Percentiles rank a stretch among this genome's conserved stretches.
These are phyloP conservation scores for Drechslerella coelobrocha DNA, from an alignment of 2,329 filamentous ascomycete genomes.

Conservation along the genomic window DNA sequence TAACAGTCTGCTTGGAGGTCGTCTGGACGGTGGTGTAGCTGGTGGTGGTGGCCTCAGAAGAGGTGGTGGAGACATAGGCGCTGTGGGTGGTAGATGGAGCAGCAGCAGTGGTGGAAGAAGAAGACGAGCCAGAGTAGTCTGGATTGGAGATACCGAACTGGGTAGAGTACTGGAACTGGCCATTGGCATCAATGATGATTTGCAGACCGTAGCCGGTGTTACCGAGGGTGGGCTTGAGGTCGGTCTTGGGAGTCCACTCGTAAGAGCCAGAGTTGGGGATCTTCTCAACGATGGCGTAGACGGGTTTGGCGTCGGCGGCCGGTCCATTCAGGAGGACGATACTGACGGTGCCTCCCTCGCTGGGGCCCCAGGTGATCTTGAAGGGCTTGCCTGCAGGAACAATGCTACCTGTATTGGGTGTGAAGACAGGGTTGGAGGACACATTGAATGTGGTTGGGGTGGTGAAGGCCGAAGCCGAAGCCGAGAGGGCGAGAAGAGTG, in stretches of 20 bases:
- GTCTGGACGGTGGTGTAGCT: slow-evolving; percentile 36
- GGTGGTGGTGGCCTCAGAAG: slow-evolving; percentile 49
- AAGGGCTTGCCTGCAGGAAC: slow-evolving; percentile 66
- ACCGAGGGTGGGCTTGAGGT: slow-evolving; percentile 62
- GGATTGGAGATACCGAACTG: slow-evolving; percentile 68
- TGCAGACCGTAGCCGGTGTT: slow-evolving; percentile 67
- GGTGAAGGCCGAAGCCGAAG: slow-evolving; percentile 54
- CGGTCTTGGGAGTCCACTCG: slow-evolving; percentile 64
- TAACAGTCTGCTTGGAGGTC: slow-evolving; percentile 47
- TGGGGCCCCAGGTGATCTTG: slow-evolving; percentile 66
- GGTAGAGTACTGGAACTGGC: slow-evolving; percentile 68
- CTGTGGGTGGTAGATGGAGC: slow-evolving; percentile 44
- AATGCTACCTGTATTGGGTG: slow-evolving; percentile 63
- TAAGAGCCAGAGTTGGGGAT: slow-evolving; percentile 66
- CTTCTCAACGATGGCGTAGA: slow-evolving; percentile 62
- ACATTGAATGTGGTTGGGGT: slow-evolving; percentile 55
- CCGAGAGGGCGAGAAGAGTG: slow-evolving; percentile 52
- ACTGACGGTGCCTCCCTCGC: slow-evolving; percentile 63
- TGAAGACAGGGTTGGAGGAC: slow-evolving; percentile 65
- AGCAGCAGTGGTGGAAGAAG: slow-evolving; percentile 22
- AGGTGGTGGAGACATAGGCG: slow-evolving; percentile 22
- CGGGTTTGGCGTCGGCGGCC: slow-evolving; percentile 63
- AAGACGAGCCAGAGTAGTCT: slow-evolving; percentile 33
- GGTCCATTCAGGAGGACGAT: slow-evolving; percentile 69
- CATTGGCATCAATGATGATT: slow-evolving; percentile 67